Conservation (phyloP, 495 filamentous ascomycete genomes). For the Aspergillus incahuasiensis region DNA sequence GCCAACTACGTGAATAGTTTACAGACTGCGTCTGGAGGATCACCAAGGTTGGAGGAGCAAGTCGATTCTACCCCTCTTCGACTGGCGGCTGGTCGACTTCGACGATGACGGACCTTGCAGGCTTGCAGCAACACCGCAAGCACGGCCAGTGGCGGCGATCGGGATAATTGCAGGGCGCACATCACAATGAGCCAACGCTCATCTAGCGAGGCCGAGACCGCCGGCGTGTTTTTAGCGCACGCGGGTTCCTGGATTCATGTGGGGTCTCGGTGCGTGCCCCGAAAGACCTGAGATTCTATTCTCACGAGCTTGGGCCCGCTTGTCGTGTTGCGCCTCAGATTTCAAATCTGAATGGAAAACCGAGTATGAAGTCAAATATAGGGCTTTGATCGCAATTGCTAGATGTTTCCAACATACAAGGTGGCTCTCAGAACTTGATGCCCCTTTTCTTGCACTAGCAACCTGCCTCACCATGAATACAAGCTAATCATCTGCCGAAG, state of each 20-base stretch:
- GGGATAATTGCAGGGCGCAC: constrained; percentile 16
- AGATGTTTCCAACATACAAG: not conserved
- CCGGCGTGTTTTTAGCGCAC: constrained; percentile 21
- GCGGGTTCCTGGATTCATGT: constrained; percentile 24
- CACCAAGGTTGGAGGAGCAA: not conserved
- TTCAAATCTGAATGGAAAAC: not conserved
- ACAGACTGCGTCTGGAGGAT: not conserved
- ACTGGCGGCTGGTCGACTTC: not conserved
- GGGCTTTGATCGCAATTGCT: not conserved
- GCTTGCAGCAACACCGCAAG: not conserved
- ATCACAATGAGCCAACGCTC: constrained; percentile 26
- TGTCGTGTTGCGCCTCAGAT: not conserved
- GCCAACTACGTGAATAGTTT: not conserved
- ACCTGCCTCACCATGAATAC: constrained; percentile 11
- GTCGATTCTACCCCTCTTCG: not conserved
- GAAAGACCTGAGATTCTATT: not conserved
- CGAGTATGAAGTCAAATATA: not conserved
- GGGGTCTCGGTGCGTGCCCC: constrained; percentile 27
- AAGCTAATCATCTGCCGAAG: constrained; percentile 1
- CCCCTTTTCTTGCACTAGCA: not conserved
- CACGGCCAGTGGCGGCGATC: constrained; percentile 14
- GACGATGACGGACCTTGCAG: constrained; percentile 7
- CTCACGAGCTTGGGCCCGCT: not conserved
- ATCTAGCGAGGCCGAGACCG: constrained; percentile 22
- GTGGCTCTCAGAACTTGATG: not conserved